phyloP scores from a whole-genome alignment of 768 basidiomycete species.

The Rubroboletus satanas region DNA sequence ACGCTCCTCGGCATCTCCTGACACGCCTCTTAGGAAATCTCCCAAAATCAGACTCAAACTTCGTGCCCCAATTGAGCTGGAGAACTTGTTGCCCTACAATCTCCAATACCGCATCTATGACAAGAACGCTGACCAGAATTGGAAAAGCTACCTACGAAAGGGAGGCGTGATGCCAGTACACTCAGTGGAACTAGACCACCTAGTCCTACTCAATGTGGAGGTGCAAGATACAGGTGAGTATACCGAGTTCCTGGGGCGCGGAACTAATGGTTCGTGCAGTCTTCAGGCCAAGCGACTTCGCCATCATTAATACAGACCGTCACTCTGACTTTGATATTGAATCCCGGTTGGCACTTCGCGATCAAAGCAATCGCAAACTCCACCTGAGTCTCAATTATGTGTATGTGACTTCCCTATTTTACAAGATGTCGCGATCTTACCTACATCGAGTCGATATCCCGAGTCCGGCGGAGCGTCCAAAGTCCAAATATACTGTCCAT shows the following conservation, averaged over 20 bases:
- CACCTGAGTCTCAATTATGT: slow-evolving; percentile 85
- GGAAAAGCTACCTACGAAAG: slow-evolving; percentile 87
- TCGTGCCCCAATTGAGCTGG: slow-evolving; percentile 90
- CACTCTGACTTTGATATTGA: slow-evolving; percentile 88
- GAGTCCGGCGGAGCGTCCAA: slow-evolving; percentile 95
- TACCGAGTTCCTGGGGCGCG: background rate
- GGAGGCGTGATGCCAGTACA: slow-evolving; percentile 97
- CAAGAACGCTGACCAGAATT: slow-evolving; percentile 91
- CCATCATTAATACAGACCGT: slow-evolving; percentile 93
- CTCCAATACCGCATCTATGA: slow-evolving; percentile 96
- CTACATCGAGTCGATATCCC: slow-evolving; percentile 56
- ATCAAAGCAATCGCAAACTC: slow-evolving; percentile 70
- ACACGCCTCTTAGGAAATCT: slow-evolving; percentile 52
- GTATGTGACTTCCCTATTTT: slow-evolving; percentile 44
- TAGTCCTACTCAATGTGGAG: slow-evolving; percentile 85
- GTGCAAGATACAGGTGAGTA: slow-evolving; percentile 81
- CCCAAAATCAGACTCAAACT: slow-evolving; percentile 84
- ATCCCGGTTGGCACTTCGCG: slow-evolving; percentile 64
- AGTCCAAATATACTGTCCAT: slow-evolving; percentile 91
- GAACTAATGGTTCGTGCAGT: slow-evolving; percentile 40
- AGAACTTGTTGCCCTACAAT: slow-evolving; percentile 93
- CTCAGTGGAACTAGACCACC: slow-evolving; percentile 86
- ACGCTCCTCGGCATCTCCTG: background rate
- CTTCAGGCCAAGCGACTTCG: slow-evolving; percentile 92
- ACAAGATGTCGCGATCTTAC: slow-evolving; percentile 4